Evolutionary conservation across 1,139 yeast species (phyloP), one percentile per base, ranked within the genome.

Genomic region (Trichomonascaceae sp.): DNA sequence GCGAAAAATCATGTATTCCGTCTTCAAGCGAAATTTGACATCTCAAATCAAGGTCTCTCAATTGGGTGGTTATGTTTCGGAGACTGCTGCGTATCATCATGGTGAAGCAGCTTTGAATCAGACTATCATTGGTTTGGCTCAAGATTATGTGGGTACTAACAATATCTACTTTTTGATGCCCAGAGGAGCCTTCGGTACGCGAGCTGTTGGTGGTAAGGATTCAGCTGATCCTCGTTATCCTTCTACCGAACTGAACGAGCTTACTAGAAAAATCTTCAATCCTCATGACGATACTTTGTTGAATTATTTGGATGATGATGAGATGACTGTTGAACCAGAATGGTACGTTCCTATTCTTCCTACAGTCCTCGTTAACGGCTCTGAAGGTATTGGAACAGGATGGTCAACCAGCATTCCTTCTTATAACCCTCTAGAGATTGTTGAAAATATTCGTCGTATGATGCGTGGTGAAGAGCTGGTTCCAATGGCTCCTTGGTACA

Each of bases 311-410:
- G 93, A 89, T 68, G 99, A 91, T 69, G 99, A 95, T 72, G 98
- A 90, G 63, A 84, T 82, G 62, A 84, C 95, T 0, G 96, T 93
- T 20, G 99, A 95, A 68, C 99, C 99, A 0, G 91, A 88, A 65
- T 89, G 96, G 93, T 95, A 90, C 68, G 75, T 88, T 41, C 99
- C 99, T 0, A 83, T 95, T 22, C 65, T 95, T 51, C 99, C 99
- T 3, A 88, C 90, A 90, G 69, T 93, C 36, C 76, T 95, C 58
- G 96, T 95, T 7, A 95, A 95, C 68, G 99, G 99, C 55, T 79
- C 95, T 9, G 99, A 95, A 72, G 99, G 99, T 73, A 95, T 95
- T 70, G 99, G 99, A 61, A 91, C 99, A 51, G 99, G 99, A 63
- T 95, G 99, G 98, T 88, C 96, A 58, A 90, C 99, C 1, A 84